Evolutionary conservation across 2,329 filamentous ascomycete genomes (phyloP), one percentile per base, ranked within the genome.

Genomic region (Daldinia sp.): DNA sequence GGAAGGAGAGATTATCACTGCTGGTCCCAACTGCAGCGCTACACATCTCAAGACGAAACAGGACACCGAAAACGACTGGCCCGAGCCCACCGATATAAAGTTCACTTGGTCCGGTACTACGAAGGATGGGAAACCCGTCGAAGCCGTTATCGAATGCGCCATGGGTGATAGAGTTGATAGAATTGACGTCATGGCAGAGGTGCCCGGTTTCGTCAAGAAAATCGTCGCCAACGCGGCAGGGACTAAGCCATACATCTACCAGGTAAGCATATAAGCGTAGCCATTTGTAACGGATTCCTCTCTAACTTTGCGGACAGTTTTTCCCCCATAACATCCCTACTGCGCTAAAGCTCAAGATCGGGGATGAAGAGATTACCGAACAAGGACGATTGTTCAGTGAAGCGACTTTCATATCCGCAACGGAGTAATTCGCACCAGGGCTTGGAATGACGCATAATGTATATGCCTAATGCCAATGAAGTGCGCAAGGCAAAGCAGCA

Each of bases 191-290:
- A 96, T 99, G 93, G 93, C 91, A 21, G 94, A 99, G 78, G 91
- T 99, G 32, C 95, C 95, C 2, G 92, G 90, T 27, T 96, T 99
- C 73, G 90, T 99, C 77, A 99, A 99, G 86, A 89, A 89, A 71
- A 93, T 99, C 75, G 93, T 96, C 23, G 92, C 92, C 41, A 90
- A 87, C 68, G 92, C 94, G 10, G 93, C 90, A 3, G 95, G 95
- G 66, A 96, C 95, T 25, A 95, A 93, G 82, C 95, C 95, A 4
- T 99, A 97, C 78, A 98, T 99, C 72, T 99, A 97, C 80, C 95
- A 96, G 85, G 92, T 94, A 78, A 60, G 56, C 58, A n/a, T 27
- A 27, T 5, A 8, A 25, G 53, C 29, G 13, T 5, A 23, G n/a
- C 11, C 2, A 8, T 32, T 30, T 23, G 0, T 15, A 43, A 15